Conservation (phyloP, 768 basidiomycete species). For the Rhizopogon vinicolor region DNA sequence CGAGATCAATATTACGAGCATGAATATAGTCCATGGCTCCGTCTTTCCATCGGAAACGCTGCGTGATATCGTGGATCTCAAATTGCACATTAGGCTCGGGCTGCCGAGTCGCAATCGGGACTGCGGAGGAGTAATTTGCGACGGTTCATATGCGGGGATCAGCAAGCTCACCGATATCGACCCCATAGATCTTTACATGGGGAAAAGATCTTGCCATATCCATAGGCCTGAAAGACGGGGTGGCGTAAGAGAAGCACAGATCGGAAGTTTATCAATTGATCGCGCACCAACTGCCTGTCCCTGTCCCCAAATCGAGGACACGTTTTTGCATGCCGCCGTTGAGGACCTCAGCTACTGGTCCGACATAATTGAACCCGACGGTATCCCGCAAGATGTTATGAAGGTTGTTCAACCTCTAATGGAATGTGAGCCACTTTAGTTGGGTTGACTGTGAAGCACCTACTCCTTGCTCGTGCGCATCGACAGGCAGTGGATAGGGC, state of each 20-base stretch:
- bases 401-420: conserved; percentile 48
- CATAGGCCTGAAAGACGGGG: conserved; percentile 49
- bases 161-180: conserved; percentile 65
- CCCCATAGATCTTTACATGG: conserved; percentile 58
- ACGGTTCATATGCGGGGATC: conserved; percentile 9
- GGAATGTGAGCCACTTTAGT: conserved; percentile 1
- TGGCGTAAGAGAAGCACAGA: conserved; percentile 9
- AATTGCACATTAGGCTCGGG: conserved; percentile 60
- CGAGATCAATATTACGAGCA: conserved; percentile 54
- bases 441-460: conserved; percentile 11
- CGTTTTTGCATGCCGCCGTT: conserved; percentile 38
- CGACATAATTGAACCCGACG: conserved; percentile 54
- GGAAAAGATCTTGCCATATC: conserved; percentile 70
- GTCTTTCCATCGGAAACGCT: conserved; percentile 44
- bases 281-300: conserved; percentile 67
- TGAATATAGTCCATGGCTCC: conserved; percentile 66
- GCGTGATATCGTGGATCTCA: conserved; percentile 61
- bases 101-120: conserved; percentile 66
- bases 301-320: conserved; percentile 74
- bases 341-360: conserved; percentile 54
- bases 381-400: conserved; percentile 47
- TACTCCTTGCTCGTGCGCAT: conserved; percentile 66
- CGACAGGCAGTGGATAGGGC: conserved; percentile 72
- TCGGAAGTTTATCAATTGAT: conserved; percentile 13
- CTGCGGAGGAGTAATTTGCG: conserved; percentile 31